phyloP scores from a whole-genome alignment of 2,329 filamentous ascomycete species.

The Neopestalotiopsis clavispora region DNA sequence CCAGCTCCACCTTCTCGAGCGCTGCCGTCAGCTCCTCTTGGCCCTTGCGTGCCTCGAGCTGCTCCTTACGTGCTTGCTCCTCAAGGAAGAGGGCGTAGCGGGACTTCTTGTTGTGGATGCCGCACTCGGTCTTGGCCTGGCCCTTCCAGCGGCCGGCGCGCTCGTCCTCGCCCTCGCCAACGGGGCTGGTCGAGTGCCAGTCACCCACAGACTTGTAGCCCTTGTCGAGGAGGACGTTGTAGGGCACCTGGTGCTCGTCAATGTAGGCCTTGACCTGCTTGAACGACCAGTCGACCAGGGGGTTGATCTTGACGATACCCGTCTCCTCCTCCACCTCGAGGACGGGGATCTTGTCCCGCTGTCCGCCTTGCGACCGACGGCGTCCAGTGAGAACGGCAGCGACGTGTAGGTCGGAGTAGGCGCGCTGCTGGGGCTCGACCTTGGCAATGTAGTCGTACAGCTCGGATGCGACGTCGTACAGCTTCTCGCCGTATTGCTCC shows the following conservation, averaged over 20 bases:
- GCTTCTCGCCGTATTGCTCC: slow-evolving; percentile 75
- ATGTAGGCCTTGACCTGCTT: slow-evolving; percentile 88
- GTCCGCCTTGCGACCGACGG: slow-evolving; percentile 88
- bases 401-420: slow-evolving; percentile 86
- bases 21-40: slow-evolving; percentile 28
- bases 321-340: slow-evolving; percentile 89
- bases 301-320: slow-evolving; percentile 96
- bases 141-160: slow-evolving; percentile 97
- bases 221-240: slow-evolving; percentile 86
- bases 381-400: slow-evolving; percentile 92
- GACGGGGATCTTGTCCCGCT: slow-evolving; percentile 87
- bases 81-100: slow-evolving; percentile 86
- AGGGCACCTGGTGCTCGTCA: slow-evolving; percentile 84
- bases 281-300: slow-evolving; percentile 93
- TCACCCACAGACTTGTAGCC: slow-evolving; percentile 99
- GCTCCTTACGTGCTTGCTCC: slow-evolving; percentile 72
- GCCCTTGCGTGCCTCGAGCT: slow-evolving; percentile 64
- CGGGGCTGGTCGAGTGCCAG: slow-evolving; percentile 95
- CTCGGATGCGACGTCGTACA: slow-evolving; percentile 87
- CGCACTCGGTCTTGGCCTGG: slow-evolving; percentile 93
- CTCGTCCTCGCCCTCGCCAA: slow-evolving; percentile 92
- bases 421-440: slow-evolving; percentile 92
- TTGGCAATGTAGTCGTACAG: slow-evolving; percentile 98
- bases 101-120: slow-evolving; percentile 97
- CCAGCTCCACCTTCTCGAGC: slow-evolving; percentile 26